Conservation (phyloP, 1,284 basidiomycete genomes). For the Megacollybia platyphylla region DNA sequence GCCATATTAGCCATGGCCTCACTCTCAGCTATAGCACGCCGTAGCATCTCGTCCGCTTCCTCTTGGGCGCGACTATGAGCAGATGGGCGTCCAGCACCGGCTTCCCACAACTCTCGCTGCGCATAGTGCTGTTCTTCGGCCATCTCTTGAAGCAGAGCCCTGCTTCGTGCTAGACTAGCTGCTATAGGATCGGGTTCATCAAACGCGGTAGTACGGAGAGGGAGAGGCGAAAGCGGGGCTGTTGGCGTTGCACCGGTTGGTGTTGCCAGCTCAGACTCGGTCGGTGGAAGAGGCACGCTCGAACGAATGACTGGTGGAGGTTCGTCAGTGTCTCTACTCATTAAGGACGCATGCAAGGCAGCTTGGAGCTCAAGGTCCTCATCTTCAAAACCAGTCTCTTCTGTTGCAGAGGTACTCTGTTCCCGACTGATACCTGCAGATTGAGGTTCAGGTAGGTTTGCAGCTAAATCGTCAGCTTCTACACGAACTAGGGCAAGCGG, state of each 20-base stretch:
- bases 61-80: constrained; percentile 15
- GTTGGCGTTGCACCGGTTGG: constrained; percentile 4
- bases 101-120: constrained; percentile 44
- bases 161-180: constrained; percentile 54
- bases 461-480: constrained; percentile 54
- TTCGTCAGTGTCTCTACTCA: constrained; percentile 8
- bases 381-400: constrained; percentile 45
- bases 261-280: constrained; percentile 8
- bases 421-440: constrained; percentile 13
- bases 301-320: constrained; percentile 17
- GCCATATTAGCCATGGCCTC: constrained; percentile 30
- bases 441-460: constrained; percentile 38
- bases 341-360: constrained; percentile 69
- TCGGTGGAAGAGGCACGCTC: constrained; percentile 9
- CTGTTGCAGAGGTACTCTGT: constrained; percentile 5
- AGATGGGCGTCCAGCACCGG: constrained; percentile 16
- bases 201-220: constrained; percentile 13
- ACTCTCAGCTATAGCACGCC: constrained; percentile 58
- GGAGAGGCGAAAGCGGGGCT: constrained; percentile 6
- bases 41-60: constrained; percentile 45
- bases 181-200: constrained; percentile 40
- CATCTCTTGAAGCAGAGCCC: constrained; percentile 51
- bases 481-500: constrained; percentile 43
- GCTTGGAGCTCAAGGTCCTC: constrained; percentile 83
- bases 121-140: constrained; percentile 57